These are phyloP conservation scores for Ceratocystis harringtonii DNA, from an alignment of 2,329 filamentous ascomycete species.

Conservation along the genomic window DNA sequence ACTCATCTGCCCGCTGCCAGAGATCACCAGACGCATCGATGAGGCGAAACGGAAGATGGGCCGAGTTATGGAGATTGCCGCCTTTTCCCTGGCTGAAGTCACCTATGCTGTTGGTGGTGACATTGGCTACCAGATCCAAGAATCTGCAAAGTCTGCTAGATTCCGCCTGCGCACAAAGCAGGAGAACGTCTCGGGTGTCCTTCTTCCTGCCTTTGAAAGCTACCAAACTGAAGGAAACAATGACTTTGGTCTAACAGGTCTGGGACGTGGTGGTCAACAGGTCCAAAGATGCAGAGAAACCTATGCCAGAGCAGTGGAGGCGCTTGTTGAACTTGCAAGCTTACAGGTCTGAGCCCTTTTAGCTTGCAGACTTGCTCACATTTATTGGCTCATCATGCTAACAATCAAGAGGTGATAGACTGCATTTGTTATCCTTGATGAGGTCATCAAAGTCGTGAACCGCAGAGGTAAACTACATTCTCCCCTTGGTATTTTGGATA, in stretches of 20 bases:
- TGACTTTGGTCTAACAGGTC: conserved; percentile 87
- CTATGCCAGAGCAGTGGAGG: conserved; percentile 89
- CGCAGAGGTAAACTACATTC: conserved; percentile 51
- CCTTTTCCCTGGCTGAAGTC: conserved; percentile 93
- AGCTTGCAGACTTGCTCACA: not conserved
- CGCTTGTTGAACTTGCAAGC: conserved; percentile 84
- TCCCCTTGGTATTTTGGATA: not conserved
- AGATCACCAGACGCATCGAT: conserved; percentile 93
- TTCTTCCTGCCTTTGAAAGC: conserved; percentile 86
- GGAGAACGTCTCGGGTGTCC: conserved; percentile 95
- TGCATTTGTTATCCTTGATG: conserved; percentile 92
- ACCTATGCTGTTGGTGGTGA: conserved; percentile 93
- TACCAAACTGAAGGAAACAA: conserved; percentile 79
- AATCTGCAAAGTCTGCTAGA: conserved; percentile 81
- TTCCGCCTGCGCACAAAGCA: conserved; percentile 92
- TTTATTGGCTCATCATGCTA: not conserved
- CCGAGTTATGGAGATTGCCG: conserved; percentile 95
- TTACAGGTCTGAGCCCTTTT: conserved; percentile 44
- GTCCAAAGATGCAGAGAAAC: conserved; percentile 91
- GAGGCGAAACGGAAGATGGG: conserved; percentile 99
- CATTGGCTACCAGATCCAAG: conserved; percentile 93
- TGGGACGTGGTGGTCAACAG: conserved; percentile 95
- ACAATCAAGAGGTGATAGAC: conserved; percentile 37
- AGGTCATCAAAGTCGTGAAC: conserved; percentile 99
- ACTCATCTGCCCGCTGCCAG: conserved; percentile 34